Conservation (phyloP, 441 rosid species). For the Eutrema salsugineum region DNA sequence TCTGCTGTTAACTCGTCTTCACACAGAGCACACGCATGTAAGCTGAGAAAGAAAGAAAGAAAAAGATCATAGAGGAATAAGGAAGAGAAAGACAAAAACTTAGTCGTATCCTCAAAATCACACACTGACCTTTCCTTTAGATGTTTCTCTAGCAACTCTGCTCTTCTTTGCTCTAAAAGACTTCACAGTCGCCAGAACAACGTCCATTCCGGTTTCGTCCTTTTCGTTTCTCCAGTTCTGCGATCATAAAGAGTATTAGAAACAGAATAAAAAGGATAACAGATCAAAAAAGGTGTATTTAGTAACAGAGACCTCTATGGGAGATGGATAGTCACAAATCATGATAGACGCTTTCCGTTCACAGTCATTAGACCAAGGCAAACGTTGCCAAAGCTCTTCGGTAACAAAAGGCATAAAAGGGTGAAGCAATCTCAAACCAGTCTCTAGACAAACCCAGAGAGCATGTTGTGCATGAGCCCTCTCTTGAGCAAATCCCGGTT, state of each 20-base stretch:
- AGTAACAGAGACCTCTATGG: conserved; percentile 30
- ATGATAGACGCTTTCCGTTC: conserved; percentile 46
- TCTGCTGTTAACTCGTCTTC: conserved; percentile 41
- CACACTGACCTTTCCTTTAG: conserved; percentile 37
- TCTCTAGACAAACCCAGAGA: conserved; percentile 74
- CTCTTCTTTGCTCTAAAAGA: conserved; percentile 51
- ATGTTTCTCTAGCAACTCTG: conserved; percentile 56
- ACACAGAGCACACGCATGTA: conserved; percentile 65
- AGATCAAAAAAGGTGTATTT: neutral
- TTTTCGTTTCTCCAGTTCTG: conserved; percentile 46
- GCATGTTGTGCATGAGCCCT: conserved; percentile 48
- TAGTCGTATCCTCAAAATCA: neutral
- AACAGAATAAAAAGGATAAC: neutral
- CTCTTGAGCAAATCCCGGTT: conserved; percentile 41
- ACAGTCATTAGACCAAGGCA: conserved; percentile 39
- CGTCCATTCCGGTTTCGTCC: conserved; percentile 56
- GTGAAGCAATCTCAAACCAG: conserved; percentile 73
- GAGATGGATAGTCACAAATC: conserved; percentile 39
- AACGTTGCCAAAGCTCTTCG: conserved; percentile 83
- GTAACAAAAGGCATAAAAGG: conserved; percentile 87
- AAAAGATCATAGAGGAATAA: neutral
- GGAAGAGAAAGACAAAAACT: neutral
- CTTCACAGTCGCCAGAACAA: conserved; percentile 60
- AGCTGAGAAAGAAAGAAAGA: conserved; percentile 20
- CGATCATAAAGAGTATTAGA: neutral